These are phyloP conservation scores for Nepenthes gracilis DNA, from an alignment of 148 eudicot genomes.

Conservation along the genomic window DNA sequence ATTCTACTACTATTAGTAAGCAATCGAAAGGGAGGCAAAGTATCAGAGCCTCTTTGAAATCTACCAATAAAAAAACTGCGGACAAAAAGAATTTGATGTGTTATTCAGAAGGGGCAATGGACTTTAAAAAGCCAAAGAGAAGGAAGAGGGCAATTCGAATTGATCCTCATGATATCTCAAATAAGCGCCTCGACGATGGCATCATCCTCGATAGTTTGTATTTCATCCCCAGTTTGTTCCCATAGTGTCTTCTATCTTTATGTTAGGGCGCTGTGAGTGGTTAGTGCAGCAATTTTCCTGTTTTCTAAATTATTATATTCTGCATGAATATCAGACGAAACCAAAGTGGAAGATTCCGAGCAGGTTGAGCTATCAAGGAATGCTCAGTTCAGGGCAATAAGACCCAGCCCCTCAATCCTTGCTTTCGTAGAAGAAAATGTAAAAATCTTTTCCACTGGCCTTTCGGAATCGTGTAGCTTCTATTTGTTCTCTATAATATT, in stretches of 20 bases:
- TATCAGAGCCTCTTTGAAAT: conserved; percentile 1
- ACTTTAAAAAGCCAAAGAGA: conserved; percentile 24
- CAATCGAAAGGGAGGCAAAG: too few species aligned
- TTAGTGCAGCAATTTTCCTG: background rate
- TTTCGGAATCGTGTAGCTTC: background rate
- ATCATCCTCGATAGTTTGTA: conserved; percentile 28
- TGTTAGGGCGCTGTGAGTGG: conserved; percentile 1
- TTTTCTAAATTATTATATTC: background rate
- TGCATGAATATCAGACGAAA: conserved; percentile 34
- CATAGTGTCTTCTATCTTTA: background rate
- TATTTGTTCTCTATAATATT: conserved; percentile 1
- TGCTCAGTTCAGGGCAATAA: conserved; percentile 94
- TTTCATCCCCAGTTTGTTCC: background rate
- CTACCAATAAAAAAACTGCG: conserved; percentile 14
- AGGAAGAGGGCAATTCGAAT: conserved; percentile 37
- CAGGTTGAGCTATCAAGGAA: conserved; percentile 56
- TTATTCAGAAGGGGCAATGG: conserved; percentile 5
- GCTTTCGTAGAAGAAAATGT: conserved; percentile 84
- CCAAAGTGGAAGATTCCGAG: conserved; percentile 28
- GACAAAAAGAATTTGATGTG: conserved; percentile 13
- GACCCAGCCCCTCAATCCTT: conserved; percentile 69
- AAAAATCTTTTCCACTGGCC: conserved; percentile 7
- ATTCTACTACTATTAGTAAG: too few species aligned
- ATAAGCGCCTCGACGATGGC: conserved; percentile 55
- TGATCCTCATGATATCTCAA: conserved; percentile 40